These are phyloP conservation scores for Diutina catenulata DNA, from an alignment of 1,139 yeast species.

Conservation along the genomic window DNA sequence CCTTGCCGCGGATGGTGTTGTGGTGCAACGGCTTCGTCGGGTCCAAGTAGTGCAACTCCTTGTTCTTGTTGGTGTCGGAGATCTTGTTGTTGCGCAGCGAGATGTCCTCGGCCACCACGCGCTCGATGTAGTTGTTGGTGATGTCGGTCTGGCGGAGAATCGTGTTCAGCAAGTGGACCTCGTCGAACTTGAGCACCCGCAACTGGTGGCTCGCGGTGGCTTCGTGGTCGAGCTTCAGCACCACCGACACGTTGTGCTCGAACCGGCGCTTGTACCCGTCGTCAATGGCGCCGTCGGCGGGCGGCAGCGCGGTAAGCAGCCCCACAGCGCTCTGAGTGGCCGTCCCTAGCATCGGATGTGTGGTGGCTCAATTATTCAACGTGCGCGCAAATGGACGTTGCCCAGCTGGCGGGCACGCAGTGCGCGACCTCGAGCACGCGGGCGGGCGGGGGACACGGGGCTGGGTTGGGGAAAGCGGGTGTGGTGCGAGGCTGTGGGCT, in stretches of 20 bases:
- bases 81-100: slow-evolving; percentile 2
- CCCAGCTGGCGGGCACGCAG: too few species aligned
- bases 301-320: too few species aligned
- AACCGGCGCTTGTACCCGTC: background rate
- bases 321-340: too few species aligned
- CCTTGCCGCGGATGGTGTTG: slow-evolving; percentile 5
- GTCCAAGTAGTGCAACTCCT: slow-evolving; percentile 3
- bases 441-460: too few species aligned
- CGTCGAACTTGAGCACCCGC: background rate
- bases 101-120: slow-evolving; percentile 5
- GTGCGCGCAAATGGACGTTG: too few species aligned
- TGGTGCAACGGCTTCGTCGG: slow-evolving; percentile 2
- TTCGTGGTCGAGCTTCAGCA: background rate
- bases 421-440: too few species aligned
- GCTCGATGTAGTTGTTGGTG: slow-evolving; percentile 3
- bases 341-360: too few species aligned
- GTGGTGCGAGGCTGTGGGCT: too few species aligned
- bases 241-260: background rate
- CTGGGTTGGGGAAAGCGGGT: too few species aligned
- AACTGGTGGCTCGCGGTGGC: slow-evolving; percentile 1
- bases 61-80: slow-evolving; percentile 4
- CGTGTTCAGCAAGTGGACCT: slow-evolving; percentile 1
- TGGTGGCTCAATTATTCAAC: too few species aligned
- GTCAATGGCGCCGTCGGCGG: slow-evolving; percentile 1
- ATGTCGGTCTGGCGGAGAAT: background rate